Conservation (phyloP, 306 rosid species). For the Quercus robur region DNA sequence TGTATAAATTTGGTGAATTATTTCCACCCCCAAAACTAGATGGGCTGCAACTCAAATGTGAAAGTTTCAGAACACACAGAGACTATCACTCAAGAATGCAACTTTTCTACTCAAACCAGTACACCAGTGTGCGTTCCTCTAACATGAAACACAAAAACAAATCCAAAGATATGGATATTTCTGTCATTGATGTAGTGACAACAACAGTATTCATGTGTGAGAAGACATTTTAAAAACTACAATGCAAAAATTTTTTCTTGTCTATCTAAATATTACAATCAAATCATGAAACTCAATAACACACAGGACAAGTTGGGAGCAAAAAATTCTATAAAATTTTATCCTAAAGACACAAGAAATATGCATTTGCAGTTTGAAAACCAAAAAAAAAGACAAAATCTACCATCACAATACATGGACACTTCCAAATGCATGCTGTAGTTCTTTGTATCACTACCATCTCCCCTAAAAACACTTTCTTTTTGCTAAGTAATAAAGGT, state of each 20-base stretch:
- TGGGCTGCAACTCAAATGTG: neutral
- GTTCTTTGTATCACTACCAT: neutral
- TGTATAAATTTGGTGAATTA: neutral
- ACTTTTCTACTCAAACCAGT: neutral
- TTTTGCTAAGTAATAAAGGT: too few relatives aligned
- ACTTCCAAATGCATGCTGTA: neutral
- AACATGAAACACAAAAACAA: neutral
- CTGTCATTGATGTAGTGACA: neutral
- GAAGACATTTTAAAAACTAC: neutral
- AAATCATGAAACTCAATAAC: neutral
- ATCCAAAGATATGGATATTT: neutral
- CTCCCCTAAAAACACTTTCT: too few relatives aligned
- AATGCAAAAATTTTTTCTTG: neutral
- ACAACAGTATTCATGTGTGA: neutral
- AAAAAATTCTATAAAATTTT: neutral
- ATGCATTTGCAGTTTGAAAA: neutral
- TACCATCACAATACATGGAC: neutral
- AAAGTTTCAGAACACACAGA: neutral
- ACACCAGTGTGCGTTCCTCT: neutral
- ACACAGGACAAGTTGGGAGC: neutral
- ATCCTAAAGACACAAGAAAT: neutral
- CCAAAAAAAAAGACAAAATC: neutral
- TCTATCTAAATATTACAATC: neutral
- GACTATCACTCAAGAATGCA: neutral
- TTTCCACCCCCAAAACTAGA: neutral